Evolutionary conservation across 1,284 basidiomycete genomes (phyloP).

Genomic region (Papiliotrema terrestris): DNA sequence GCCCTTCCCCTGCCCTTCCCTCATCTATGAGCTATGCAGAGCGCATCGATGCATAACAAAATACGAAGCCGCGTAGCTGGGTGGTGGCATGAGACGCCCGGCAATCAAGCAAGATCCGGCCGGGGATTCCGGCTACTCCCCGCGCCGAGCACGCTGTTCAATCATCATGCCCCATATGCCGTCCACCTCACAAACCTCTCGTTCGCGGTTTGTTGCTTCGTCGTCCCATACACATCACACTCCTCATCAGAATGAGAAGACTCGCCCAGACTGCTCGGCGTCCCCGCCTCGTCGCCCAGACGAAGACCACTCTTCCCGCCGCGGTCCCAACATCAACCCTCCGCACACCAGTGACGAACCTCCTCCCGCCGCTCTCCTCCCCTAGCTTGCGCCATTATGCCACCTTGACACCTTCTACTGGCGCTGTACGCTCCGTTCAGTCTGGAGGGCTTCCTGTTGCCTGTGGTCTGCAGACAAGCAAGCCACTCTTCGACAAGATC

Average conservation of each 20-base stretch:
- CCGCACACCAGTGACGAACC: not conserved
- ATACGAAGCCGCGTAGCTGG: no score
- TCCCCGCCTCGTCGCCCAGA: not conserved
- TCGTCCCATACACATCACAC: not conserved
- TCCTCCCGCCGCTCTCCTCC: not conserved
- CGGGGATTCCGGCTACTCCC: not conserved
- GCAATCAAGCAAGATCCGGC: not conserved
- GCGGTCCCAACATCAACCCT: not conserved
- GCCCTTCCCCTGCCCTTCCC: no score
- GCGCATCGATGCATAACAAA: no score
- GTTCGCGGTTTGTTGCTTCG: no score
- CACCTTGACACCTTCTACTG: not conserved
- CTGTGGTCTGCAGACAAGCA: not conserved
- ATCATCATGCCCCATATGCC: no score
- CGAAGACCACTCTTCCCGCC: not conserved
- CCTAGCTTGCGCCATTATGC: not conserved
- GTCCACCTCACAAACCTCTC: no score
- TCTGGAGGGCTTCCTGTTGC: not conserved
- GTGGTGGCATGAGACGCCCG: not conserved
- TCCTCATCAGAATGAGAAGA: not conserved
- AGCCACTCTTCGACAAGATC: conserved; percentile 58
- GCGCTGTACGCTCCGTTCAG: not conserved
- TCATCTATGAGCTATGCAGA: no score
- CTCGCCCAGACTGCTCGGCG: not conserved
- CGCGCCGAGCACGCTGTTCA: not conserved